These are phyloP conservation scores for Amanita pallidorosea DNA, from an alignment of 768 basidiomycete species.

Conservation along the genomic window DNA sequence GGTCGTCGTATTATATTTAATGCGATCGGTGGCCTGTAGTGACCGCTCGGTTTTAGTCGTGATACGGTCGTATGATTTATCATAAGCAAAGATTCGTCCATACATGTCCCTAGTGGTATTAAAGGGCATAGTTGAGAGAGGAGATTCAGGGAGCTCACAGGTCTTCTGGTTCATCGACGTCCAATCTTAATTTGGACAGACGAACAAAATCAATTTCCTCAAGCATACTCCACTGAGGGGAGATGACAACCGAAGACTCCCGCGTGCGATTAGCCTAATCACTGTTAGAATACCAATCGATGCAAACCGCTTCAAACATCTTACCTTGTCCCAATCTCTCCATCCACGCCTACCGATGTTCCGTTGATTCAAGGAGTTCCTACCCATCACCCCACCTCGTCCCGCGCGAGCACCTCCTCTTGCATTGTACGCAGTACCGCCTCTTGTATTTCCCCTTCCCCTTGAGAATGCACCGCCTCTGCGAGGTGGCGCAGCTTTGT, in stretches of 20 bases:
- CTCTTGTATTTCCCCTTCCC: slow-evolving; percentile 45
- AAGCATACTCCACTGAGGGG: slow-evolving; percentile 85
- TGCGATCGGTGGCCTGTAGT: slow-evolving; percentile 85
- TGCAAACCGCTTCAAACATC: slow-evolving; percentile 7
- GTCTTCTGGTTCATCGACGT: slow-evolving; percentile 86
- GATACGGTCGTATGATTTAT: slow-evolving; percentile 91
- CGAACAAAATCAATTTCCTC: slow-evolving; percentile 97
- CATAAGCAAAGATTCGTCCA: slow-evolving; percentile 86
- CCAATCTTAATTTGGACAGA: slow-evolving; percentile 82
- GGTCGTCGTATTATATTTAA: slow-evolving; percentile 96
- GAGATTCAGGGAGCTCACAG: slow-evolving; percentile 45
- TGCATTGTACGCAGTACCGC: slow-evolving; percentile 27
- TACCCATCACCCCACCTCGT: slow-evolving; percentile 29
- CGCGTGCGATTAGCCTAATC: slow-evolving; percentile 68
- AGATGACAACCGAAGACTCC: slow-evolving; percentile 90
- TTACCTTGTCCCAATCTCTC: slow-evolving; percentile 93
- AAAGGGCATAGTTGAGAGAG: slow-evolving; percentile 5
- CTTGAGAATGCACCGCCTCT: slow-evolving; percentile 57
- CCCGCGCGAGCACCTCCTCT: slow-evolving; percentile 38
- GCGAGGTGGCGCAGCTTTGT: slow-evolving; percentile 60
- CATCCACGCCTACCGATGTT: slow-evolving; percentile 55
- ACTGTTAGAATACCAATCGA: no score
- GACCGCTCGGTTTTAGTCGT: slow-evolving; percentile 89
- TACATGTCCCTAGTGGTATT: slow-evolving; percentile 54
- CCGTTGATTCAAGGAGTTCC: slow-evolving; percentile 33